phyloP scores from a whole-genome alignment of 1,284 basidiomycete species.

The Cutaneotrichosporon cavernicola region DNA sequence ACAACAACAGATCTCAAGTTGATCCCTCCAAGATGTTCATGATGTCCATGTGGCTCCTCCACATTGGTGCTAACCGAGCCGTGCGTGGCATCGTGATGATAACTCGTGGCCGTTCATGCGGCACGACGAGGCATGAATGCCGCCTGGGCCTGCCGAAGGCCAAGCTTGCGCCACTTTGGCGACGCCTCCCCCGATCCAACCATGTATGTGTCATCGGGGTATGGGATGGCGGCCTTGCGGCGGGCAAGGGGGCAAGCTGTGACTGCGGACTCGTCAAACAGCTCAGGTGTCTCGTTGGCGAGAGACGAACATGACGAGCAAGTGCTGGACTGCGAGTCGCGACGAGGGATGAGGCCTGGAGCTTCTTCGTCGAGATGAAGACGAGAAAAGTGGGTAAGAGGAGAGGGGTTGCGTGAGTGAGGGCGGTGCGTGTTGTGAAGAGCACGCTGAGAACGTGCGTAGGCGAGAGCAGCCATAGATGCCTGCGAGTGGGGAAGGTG shows the following conservation, averaged over 20 bases:
- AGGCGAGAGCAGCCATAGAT: background rate
- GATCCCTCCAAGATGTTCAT: background rate
- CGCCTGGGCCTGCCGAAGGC: conserved; percentile 19
- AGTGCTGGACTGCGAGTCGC: conserved; percentile 20
- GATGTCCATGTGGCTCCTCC: conserved; percentile 2
- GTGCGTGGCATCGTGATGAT: background rate
- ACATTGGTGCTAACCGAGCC: background rate
- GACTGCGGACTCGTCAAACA: conserved; percentile 14
- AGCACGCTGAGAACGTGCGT: conserved; percentile 10
- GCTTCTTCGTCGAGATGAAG: conserved; percentile 25
- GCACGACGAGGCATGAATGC: conserved; percentile 14
- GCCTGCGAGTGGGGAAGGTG: conserved; percentile 5
- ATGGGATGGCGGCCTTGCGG: conserved; percentile 6
- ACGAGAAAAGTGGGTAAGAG: conserved; percentile 16
- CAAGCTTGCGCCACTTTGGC: conserved; percentile 23
- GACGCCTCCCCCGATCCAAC: conserved; percentile 10
- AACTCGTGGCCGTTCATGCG: background rate
- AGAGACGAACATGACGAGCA: conserved; percentile 21
- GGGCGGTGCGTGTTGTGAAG: conserved; percentile 12
- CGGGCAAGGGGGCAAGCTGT: background rate
- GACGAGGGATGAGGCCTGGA: conserved; percentile 10
- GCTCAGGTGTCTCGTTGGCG: conserved; percentile 15
- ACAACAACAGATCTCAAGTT: conserved; percentile 4
- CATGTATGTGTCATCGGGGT: conserved; percentile 17
- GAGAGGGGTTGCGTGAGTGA: conserved; percentile 17